Evolutionary conservation across 495 filamentous ascomycete species (phyloP).

Genomic region (Cenococcum geophilum): DNA sequence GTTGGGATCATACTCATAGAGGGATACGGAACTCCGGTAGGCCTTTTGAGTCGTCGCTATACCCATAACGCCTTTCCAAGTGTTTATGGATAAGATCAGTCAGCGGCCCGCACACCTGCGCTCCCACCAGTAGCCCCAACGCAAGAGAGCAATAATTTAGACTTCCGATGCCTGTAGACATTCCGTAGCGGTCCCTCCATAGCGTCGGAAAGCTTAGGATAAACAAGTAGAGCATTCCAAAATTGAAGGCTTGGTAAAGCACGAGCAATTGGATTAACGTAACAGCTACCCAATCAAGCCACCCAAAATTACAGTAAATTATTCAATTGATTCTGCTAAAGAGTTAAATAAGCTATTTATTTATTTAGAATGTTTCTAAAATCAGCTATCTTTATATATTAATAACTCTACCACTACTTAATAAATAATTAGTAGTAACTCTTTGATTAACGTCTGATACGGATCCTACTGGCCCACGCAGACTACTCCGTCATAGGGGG

Average conservation of each 20-base stretch:
- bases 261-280: conserved; percentile 46
- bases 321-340: too few relatives aligned
- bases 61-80: conserved; percentile 43
- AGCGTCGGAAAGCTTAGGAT: conserved; percentile 59
- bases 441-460: too few relatives aligned
- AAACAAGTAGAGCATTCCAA: conserved; percentile 64
- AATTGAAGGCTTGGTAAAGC: conserved; percentile 58
- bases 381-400: too few relatives aligned
- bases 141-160: conserved; percentile 63
- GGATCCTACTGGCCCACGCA: too few relatives aligned
- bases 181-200: conserved; percentile 54
- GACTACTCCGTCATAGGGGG: too few relatives aligned
- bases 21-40: conserved; percentile 61
- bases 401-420: too few relatives aligned
- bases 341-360: too few relatives aligned
- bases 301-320: too few relatives aligned
- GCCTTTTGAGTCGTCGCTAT: conserved; percentile 47
- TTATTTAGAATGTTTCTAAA: too few relatives aligned
- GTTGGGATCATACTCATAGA: conserved; percentile 52
- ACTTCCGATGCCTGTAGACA: conserved; percentile 53
- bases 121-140: conserved; percentile 56
- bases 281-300: too few relatives aligned
- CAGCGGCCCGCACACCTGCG: conserved; percentile 54
- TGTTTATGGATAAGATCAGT: conserved; percentile 58
- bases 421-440: too few relatives aligned